Evolutionary conservation across 2,329 filamentous ascomycete species (phyloP).

Genomic region (Trichoderma brevicompactum): DNA sequence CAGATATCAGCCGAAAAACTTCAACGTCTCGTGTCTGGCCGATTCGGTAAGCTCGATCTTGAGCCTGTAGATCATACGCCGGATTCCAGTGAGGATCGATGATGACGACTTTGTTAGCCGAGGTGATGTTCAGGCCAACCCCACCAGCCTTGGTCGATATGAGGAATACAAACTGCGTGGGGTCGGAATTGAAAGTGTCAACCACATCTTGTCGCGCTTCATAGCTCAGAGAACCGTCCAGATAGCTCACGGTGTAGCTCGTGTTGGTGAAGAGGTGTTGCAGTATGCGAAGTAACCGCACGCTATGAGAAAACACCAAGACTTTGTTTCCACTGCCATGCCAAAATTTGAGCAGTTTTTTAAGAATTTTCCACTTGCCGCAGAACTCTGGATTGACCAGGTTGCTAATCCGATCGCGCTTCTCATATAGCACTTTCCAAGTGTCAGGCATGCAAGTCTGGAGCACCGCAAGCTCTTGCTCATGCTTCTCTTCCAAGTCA

Average conservation of each 20-base stretch:
- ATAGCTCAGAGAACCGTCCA: constrained; percentile 83
- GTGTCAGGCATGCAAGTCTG: constrained; percentile 73
- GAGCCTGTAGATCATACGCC: constrained; percentile 89
- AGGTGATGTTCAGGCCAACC: constrained; percentile 93
- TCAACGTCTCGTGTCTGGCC: constrained; percentile 92
- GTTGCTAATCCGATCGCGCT: constrained; percentile 77
- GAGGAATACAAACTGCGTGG: constrained; percentile 88
- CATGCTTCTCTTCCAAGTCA: constrained; percentile 72
- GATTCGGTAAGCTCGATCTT: constrained; percentile 95
- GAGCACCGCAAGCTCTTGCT: constrained; percentile 75
- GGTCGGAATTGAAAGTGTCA: constrained; percentile 88
- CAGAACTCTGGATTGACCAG: constrained; percentile 89
- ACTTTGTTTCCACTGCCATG: constrained; percentile 90
- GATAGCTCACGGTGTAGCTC: constrained; percentile 86
- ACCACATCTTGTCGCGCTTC: constrained; percentile 82
- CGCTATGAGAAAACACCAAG: constrained; percentile 91
- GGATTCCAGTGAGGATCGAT: constrained; percentile 99
- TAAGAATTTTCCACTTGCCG: constrained; percentile 94
- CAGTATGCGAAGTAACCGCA: constrained; percentile 81
- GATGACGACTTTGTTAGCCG: constrained; percentile 96
- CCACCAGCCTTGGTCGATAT: constrained; percentile 94
- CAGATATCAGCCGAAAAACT: constrained; percentile 87
- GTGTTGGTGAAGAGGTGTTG: constrained; percentile 86
- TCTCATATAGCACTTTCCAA: constrained; percentile 75
- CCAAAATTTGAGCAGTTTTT: constrained; percentile 88